A percentile compares a stretch with the other conserved stretches of the same genome.
Conservation (phyloP, 2,329 filamentous ascomycete genomes). For the Talaromyces amestolkiae region DNA sequence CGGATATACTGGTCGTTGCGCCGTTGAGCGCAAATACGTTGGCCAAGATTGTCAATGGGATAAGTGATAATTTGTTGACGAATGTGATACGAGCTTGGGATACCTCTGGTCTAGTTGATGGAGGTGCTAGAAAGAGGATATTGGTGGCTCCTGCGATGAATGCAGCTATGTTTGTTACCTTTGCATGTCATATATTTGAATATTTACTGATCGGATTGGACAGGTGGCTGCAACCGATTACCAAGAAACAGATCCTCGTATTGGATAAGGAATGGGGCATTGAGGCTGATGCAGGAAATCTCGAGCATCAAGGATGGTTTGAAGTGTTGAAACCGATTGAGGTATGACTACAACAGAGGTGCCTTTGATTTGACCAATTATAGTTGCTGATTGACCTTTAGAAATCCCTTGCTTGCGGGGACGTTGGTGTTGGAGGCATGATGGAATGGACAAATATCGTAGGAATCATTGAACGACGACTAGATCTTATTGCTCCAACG, state of each 20-base stretch:
- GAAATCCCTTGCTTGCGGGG: slow-evolving; percentile 80
- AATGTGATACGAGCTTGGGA: slow-evolving; percentile 88
- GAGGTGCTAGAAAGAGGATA: slow-evolving; percentile 59
- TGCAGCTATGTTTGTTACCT: slow-evolving; percentile 63
- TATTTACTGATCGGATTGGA: background rate
- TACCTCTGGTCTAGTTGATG: slow-evolving; percentile 61
- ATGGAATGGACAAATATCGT: slow-evolving; percentile 76
- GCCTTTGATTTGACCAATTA: background rate
- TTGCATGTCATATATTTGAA: background rate
- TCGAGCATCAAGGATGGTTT: slow-evolving; percentile 55
- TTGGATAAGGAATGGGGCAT: slow-evolving; percentile 71
- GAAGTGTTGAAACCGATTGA: slow-evolving; percentile 70
- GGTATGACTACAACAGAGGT: slow-evolving; percentile 10
- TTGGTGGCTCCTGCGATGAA: slow-evolving; percentile 84
- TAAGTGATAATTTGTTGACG: slow-evolving; percentile 71
- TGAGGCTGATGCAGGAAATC: slow-evolving; percentile 30
- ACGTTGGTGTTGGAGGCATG: slow-evolving; percentile 81
- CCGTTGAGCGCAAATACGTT: slow-evolving; percentile 82
- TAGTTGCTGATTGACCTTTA: background rate
- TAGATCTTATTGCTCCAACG: background rate
- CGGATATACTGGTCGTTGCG: slow-evolving; percentile 74
- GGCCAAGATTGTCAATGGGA: slow-evolving; percentile 76
- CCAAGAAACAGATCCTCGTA: slow-evolving; percentile 65
- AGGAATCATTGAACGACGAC: slow-evolving; percentile 54
- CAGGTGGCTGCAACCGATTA: slow-evolving; percentile 74